A percentile compares a stretch with the other conserved stretches of the same genome.
Evolutionary conservation across 148 eudicot genomes (phyloP).

Genomic region (Fagopyrum homotropicum): DNA sequence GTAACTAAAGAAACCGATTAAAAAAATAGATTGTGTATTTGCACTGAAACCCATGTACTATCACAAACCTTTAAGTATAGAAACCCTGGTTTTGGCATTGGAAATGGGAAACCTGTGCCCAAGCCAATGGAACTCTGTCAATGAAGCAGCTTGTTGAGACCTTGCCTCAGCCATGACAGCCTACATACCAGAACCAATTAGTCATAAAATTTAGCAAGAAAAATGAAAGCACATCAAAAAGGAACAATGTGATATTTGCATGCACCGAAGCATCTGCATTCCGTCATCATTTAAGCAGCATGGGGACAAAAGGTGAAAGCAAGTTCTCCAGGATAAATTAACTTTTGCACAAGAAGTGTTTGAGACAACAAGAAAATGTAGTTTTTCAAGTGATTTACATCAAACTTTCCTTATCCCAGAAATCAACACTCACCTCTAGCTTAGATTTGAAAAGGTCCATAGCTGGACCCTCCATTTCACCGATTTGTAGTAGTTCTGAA

Average conservation of each 20-base stretch:
- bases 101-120: constrained; percentile 81
- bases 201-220: not conserved
- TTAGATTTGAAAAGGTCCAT: constrained; percentile 90
- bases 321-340: not conserved
- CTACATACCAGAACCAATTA: constrained; percentile 25
- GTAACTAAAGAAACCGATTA: not conserved
- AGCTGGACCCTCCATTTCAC: constrained; percentile 98
- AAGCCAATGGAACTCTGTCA: constrained; percentile 96
- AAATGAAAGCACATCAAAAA: not conserved
- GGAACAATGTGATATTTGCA: not conserved
- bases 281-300: not conserved
- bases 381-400: not conserved
- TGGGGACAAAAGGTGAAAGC: not conserved
- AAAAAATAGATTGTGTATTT: not conserved
- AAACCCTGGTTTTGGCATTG: constrained; percentile 88
- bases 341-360: not conserved
- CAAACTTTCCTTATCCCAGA: not conserved
- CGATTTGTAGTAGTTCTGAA: constrained; percentile 64
- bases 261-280: not conserved
- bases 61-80: constrained; percentile 73
- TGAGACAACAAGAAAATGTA: not conserved
- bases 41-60: not conserved
- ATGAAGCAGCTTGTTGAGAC: constrained; percentile 96
- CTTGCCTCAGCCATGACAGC: constrained; percentile 97
- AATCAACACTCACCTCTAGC: constrained; percentile 49